Percentiles rank a stretch among this genome's conserved stretches.
These are phyloP conservation scores for Xylaria venustula DNA, from an alignment of 495 filamentous ascomycete species.

Conservation along the genomic window DNA sequence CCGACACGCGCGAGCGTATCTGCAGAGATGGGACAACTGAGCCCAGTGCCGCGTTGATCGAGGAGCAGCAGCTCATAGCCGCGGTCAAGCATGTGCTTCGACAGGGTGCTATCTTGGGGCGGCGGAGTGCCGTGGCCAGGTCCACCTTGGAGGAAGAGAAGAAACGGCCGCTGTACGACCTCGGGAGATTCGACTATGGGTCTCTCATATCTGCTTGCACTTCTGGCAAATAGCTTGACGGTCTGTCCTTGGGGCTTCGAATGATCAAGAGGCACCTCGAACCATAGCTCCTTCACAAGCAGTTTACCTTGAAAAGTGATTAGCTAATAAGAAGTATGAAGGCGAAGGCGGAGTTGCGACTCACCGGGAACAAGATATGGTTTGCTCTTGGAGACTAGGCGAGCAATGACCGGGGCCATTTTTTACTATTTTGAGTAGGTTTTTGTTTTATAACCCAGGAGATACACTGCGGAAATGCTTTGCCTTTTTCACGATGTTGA, in stretches of 20 bases:
- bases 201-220: conserved; percentile 60
- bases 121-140: conserved; percentile 72
- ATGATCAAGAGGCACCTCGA: conserved; percentile 80
- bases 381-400: conserved; percentile 26
- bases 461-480: too few species aligned
- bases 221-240: conserved; percentile 74
- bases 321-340: not conserved
- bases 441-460: too few species aligned
- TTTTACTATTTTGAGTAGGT: too few species aligned
- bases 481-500: too few species aligned
- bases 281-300: conserved; percentile 75
- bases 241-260: conserved; percentile 57
- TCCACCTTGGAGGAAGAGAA: conserved; percentile 70
- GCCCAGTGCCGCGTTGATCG: conserved; percentile 85
- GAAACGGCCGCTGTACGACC: conserved; percentile 49
- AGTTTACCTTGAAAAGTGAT: conserved; percentile 59
- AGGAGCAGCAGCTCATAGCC: conserved; percentile 84
- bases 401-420: conserved; percentile 28
- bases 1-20: conserved; percentile 63
- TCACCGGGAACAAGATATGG: conserved; percentile 35
- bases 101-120: conserved; percentile 69
- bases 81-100: conserved; percentile 67
- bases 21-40: conserved; percentile 76
- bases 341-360: not conserved
- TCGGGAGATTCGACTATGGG: conserved; percentile 51